Evolutionary conservation across 768 basidiomycete species (phyloP).

Genomic region (Trametes coccinea): DNA sequence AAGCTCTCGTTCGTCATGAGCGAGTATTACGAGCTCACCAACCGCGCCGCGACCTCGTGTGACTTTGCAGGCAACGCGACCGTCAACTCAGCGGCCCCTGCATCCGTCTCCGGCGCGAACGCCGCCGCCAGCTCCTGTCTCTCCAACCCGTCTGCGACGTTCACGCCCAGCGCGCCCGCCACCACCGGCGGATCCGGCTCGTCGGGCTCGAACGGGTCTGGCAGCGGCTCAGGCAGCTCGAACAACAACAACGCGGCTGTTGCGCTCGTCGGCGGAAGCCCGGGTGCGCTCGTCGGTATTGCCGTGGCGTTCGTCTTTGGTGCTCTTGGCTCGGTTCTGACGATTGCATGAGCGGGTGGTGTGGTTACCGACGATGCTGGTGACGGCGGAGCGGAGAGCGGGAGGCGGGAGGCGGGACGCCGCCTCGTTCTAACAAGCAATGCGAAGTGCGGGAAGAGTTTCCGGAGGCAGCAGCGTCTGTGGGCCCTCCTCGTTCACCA

Average conservation of each 20-base stretch:
- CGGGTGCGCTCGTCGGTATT: constrained; percentile 21
- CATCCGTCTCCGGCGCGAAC: constrained; percentile 48
- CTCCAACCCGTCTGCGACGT: constrained; percentile 60
- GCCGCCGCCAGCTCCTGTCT: constrained; percentile 69
- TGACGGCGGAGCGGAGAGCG: background rate
- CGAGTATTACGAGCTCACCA: constrained; percentile 67
- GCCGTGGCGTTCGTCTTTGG: constrained; percentile 24
- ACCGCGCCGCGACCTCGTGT: constrained; percentile 62
- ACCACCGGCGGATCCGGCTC: constrained; percentile 1
- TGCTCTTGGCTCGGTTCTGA: constrained; percentile 25
- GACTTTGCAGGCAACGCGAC: constrained; percentile 86
- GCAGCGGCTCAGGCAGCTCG: background rate
- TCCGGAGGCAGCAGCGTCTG: background rate
- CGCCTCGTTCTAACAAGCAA: too few relatives aligned
- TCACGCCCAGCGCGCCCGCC: constrained; percentile 56
- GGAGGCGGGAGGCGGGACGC: background rate
- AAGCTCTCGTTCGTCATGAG: constrained; percentile 85
- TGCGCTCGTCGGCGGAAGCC: constrained; percentile 8
- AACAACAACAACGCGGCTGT: constrained; percentile 20
- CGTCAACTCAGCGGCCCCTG: constrained; percentile 56
- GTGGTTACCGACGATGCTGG: background rate
- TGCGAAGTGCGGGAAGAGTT: background rate
- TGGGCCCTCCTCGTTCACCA: background rate
- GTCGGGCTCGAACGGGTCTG: constrained; percentile 9
- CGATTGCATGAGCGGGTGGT: constrained; percentile 21